phyloP scores from a whole-genome alignment of 192 early-diverging fungal species.

The Podila epigama region DNA sequence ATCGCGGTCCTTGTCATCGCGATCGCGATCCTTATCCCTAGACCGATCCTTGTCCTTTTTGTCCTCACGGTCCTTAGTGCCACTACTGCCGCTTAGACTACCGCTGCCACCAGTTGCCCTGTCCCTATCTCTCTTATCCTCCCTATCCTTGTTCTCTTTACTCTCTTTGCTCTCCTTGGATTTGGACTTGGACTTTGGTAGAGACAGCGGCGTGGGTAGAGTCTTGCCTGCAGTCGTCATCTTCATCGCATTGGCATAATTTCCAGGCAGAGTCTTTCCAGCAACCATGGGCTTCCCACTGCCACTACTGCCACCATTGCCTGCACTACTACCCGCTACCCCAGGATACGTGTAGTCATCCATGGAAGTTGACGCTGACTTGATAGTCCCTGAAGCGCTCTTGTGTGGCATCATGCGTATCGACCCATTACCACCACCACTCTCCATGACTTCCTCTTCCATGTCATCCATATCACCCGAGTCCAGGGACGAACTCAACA shows the following conservation, averaged over 20 bases:
- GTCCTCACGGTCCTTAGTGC: slow-evolving; percentile 12
- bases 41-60: slow-evolving; percentile 12
- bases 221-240: slow-evolving; percentile 21
- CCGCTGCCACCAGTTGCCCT: background rate
- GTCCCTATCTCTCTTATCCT: slow-evolving; percentile 3
- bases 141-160: slow-evolving; percentile 24
- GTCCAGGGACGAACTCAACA: slow-evolving; percentile 26
- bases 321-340: background rate
- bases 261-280: slow-evolving; percentile 30
- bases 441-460: slow-evolving; percentile 48
- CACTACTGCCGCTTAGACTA: too few relatives aligned
- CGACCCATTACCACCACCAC: slow-evolving; percentile 26
- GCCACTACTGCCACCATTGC: background rate
- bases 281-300: slow-evolving; percentile 3
- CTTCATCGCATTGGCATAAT: slow-evolving; percentile 13
- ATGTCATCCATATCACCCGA: slow-evolving; percentile 26
- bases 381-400: background rate
- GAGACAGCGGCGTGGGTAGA: slow-evolving; percentile 4
- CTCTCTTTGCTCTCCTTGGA: slow-evolving; percentile 34
- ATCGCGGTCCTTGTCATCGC: slow-evolving; percentile 1
- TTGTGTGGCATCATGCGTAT: slow-evolving; percentile 36
- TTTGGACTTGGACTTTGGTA: slow-evolving; percentile 37
- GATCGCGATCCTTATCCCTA: slow-evolving; percentile 39
- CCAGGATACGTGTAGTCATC: background rate
- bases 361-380: slow-evolving; percentile 1